A percentile compares a stretch with the other conserved stretches of the same genome.
These are phyloP conservation scores for Lachancea meyersii DNA, from an alignment of 805 yeast species.

Conservation along the genomic window DNA sequence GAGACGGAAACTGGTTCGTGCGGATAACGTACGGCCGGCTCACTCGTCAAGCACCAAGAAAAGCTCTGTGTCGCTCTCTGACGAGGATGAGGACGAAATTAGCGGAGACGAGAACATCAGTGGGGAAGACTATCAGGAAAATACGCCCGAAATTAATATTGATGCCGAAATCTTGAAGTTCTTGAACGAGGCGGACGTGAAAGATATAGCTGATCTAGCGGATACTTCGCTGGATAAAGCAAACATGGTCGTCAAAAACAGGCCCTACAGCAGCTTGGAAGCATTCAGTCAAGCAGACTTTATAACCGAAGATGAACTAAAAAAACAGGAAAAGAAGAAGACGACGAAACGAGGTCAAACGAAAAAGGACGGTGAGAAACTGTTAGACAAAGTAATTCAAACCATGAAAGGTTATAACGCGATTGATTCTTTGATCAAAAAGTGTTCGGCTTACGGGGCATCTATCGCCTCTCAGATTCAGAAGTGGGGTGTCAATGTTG, in stretches of 20 bases:
- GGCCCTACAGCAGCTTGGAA: constrained; percentile 64
- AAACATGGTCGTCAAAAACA: constrained; percentile 47
- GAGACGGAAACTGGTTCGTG: constrained; percentile 38
- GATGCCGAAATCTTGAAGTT: constrained; percentile 68
- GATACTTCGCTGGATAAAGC: constrained; percentile 65
- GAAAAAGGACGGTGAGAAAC: constrained; percentile 63
- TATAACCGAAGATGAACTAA: constrained; percentile 29
- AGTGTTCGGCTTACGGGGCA: constrained; percentile 74
- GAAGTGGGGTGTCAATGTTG: constrained; percentile 82
- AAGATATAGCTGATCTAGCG: constrained; percentile 77
- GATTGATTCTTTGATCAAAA: constrained; percentile 81
- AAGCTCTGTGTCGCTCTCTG: constrained; percentile 24
- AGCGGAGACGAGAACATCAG: constrained; percentile 42
- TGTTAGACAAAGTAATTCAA: constrained; percentile 61
- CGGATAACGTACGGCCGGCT: constrained; percentile 21
- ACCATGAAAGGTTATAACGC: constrained; percentile 87
- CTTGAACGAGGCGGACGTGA: constrained; percentile 66
- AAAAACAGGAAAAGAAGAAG: constrained; percentile 14
- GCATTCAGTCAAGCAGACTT: constrained; percentile 56
- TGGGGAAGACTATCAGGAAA: constrained; percentile 29
- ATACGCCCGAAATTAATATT: constrained; percentile 35
- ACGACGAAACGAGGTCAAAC: constrained; percentile 37
- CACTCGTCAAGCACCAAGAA: constrained; percentile 5
- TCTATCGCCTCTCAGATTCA: constrained; percentile 64
- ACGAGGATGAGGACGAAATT: constrained; percentile 28